Evolutionary conservation across 768 basidiomycete genomes (phyloP).

Genomic region (Cantharellus anzutake): DNA sequence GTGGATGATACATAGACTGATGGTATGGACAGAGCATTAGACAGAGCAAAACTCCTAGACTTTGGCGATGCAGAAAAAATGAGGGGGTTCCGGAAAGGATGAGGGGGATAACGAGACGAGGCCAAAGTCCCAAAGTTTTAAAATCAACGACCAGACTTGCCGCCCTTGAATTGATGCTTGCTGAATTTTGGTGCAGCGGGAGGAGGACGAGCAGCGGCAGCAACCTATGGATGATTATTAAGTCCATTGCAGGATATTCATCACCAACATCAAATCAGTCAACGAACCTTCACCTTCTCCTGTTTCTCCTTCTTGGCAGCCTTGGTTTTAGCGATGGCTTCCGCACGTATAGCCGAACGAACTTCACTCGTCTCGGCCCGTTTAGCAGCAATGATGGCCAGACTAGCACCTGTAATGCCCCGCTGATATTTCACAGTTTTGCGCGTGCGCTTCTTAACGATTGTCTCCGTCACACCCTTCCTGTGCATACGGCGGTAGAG

Average conservation of each 20-base stretch:
- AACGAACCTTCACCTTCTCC: slow-evolving; percentile 38
- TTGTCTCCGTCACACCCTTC: slow-evolving; percentile 99
- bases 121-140: too few relatives aligned
- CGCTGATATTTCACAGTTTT: slow-evolving; percentile 95
- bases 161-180: slow-evolving; percentile 80
- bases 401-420: slow-evolving; percentile 93
- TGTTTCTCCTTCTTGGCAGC: slow-evolving; percentile 95
- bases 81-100: too few relatives aligned
- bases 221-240: not conserved
- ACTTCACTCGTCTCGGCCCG: slow-evolving; percentile 81
- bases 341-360: slow-evolving; percentile 58
- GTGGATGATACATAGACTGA: too few relatives aligned
- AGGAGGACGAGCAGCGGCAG: slow-evolving; percentile 11
- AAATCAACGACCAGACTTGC: not conserved
- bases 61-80: too few relatives aligned
- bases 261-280: not conserved
- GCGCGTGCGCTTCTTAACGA: slow-evolving; percentile 96
- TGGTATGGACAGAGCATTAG: too few relatives aligned
- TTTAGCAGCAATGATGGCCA: slow-evolving; percentile 76
- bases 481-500: slow-evolving; percentile 96
- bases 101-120: too few relatives aligned
- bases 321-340: slow-evolving; percentile 88
- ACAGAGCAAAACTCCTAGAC: too few relatives aligned
- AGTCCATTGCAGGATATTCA: not conserved
- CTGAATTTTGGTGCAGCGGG: slow-evolving; percentile 56